A percentile compares a stretch with the other conserved stretches of the same genome.
Conservation (phyloP, 305 asterid species). For the Salvia sclarea region DNA sequence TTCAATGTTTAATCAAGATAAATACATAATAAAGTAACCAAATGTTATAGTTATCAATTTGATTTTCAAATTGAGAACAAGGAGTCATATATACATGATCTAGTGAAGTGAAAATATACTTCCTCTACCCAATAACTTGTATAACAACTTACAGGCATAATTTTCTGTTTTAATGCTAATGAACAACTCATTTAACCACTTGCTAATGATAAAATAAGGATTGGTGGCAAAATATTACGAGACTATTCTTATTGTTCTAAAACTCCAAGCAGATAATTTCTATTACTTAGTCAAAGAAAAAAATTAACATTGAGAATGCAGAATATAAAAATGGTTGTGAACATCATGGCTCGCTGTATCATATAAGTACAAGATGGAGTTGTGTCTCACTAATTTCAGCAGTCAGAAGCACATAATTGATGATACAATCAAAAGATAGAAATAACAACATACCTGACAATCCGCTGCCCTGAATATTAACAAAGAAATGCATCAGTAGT, state of each 20-base stretch:
- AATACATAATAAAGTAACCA: not conserved
- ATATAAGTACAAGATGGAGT: conserved; percentile 11
- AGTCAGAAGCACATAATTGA: conserved; percentile 15
- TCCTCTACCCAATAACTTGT: not conserved
- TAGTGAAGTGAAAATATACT: not conserved
- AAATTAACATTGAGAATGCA: conserved; percentile 6
- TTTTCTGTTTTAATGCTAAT: not conserved
- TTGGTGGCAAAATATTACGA: not conserved
- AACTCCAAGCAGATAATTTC: no score
- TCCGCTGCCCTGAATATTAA: conserved; percentile 81
- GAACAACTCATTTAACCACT: not conserved
- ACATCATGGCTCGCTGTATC: conserved; percentile 13
- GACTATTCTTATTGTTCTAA: not conserved
- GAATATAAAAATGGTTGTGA: not conserved
- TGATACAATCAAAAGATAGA: not conserved
- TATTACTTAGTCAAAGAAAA: no score
- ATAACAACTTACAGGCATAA: not conserved
- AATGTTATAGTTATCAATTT: not conserved
- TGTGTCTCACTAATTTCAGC: not conserved
- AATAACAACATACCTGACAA: conserved; percentile 60
- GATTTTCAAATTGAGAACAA: not conserved
- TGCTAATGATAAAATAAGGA: not conserved
- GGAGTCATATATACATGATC: not conserved
- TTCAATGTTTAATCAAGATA: not conserved
- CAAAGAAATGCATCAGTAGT: conserved; percentile 37